These are phyloP conservation scores for Candida arabinofermentans DNA, from an alignment of 805 yeast species.

Conservation along the genomic window DNA sequence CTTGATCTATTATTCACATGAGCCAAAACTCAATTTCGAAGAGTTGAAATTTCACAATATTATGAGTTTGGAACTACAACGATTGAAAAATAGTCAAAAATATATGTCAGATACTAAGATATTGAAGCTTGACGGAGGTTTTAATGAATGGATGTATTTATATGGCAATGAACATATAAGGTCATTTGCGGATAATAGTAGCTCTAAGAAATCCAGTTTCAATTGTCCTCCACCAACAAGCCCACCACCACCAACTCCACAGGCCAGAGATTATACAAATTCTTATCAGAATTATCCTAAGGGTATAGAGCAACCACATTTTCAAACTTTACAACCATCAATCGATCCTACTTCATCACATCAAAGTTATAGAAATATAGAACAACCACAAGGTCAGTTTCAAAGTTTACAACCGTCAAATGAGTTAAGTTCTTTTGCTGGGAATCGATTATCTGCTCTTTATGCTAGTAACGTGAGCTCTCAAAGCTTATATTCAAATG, in stretches of 20 bases:
- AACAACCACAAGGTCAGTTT: too few species aligned
- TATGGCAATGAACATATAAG: slow-evolving; percentile 25
- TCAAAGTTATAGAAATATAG: too few species aligned
- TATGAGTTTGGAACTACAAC: slow-evolving; percentile 11
- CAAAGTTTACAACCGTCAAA: too few species aligned
- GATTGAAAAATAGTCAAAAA: slow-evolving; percentile 5
- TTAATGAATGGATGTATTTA: slow-evolving; percentile 38
- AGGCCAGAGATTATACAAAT: slow-evolving; percentile 2
- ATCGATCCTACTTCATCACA: too few species aligned
- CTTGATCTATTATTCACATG: slow-evolving; percentile 37
- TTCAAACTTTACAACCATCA: not conserved
- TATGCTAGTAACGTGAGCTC: not conserved
- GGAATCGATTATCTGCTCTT: not conserved
- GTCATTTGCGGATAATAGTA: slow-evolving; percentile 9
- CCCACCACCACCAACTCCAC: slow-evolving; percentile 10
- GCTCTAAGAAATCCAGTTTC: slow-evolving; percentile 1
- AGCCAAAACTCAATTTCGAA: slow-evolving; percentile 28
- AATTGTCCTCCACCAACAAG: slow-evolving; percentile 6
- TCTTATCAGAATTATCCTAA: too few species aligned
- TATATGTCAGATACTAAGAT: slow-evolving; percentile 5
- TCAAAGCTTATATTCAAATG: not conserved
- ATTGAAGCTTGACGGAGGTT: slow-evolving; percentile 38
- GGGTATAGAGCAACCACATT: not conserved
- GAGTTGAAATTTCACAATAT: slow-evolving; percentile 22
- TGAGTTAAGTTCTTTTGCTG: too few species aligned